Conservation (phyloP, 352 stramenopile species). For the Phytophthora agathidicida region DNA sequence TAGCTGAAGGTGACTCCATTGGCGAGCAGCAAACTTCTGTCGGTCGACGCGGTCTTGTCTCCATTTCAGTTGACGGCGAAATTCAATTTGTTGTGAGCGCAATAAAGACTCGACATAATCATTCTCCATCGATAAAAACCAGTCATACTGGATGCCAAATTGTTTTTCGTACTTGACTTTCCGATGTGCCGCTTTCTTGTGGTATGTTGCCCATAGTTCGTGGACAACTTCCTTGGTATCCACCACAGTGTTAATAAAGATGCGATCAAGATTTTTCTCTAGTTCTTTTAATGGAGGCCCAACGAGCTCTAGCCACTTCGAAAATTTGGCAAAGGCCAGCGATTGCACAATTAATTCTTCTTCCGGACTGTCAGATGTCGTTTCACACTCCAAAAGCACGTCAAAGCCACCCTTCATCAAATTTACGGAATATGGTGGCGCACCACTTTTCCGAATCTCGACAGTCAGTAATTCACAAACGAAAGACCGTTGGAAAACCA, state of each 20-base stretch:
- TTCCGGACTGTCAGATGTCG: conserved; percentile 5
- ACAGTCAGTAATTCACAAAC: conserved; percentile 66
- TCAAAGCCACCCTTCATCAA: conserved; percentile 86
- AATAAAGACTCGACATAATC: conserved; percentile 46
- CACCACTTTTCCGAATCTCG: conserved; percentile 58
- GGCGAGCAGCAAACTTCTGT: conserved; percentile 64
- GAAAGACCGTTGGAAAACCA: conserved; percentile 59
- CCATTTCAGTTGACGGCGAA: conserved; percentile 68
- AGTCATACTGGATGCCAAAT: conserved; percentile 46
- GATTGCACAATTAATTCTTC: conserved; percentile 17
- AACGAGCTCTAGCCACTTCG: conserved; percentile 73
- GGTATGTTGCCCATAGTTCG: conserved; percentile 51
- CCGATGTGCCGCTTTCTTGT: conserved; percentile 44
- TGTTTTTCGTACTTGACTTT: conserved; percentile 52
- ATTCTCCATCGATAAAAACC: conserved; percentile 45
- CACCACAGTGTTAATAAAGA: conserved; percentile 61
- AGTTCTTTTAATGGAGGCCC: conserved; percentile 70
- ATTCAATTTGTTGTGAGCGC: conserved; percentile 52
- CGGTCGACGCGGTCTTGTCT: conserved; percentile 66
- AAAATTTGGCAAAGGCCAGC: conserved; percentile 50
- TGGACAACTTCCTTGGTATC: conserved; percentile 60
- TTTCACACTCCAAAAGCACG: conserved; percentile 44
- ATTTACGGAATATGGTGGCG: conserved; percentile 69
- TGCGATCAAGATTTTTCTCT: conserved; percentile 62
- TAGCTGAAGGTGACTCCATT: conserved; percentile 52